Conservation (phyloP, 495 filamentous ascomycete genomes). For the Penicillium simplicissimum region DNA sequence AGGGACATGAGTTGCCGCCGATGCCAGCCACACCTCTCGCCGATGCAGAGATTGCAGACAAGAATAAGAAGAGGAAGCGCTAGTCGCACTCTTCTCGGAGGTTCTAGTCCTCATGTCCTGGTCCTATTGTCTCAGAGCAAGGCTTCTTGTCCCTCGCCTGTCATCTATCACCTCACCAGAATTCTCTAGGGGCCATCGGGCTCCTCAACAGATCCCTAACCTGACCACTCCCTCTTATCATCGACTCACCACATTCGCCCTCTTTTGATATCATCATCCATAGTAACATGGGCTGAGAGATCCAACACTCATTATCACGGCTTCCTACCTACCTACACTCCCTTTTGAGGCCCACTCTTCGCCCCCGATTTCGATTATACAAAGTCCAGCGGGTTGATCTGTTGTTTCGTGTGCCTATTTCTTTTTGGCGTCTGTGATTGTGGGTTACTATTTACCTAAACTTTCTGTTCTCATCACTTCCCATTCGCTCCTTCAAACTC, state of each 20-base stretch:
- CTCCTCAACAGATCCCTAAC: conserved; percentile 5
- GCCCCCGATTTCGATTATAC: conserved; percentile 26
- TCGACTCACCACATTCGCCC: conserved; percentile 7
- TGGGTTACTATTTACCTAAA: conserved; percentile 16
- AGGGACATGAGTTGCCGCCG: conserved; percentile 32
- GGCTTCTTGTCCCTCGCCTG: background rate
- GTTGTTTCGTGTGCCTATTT: conserved; percentile 12
- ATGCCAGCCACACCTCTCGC: conserved; percentile 36
- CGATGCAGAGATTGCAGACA: conserved; percentile 45
- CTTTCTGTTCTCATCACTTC: conserved; percentile 19
- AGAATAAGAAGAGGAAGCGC: conserved; percentile 74
- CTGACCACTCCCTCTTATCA: conserved; percentile 1
- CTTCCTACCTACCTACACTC: conserved; percentile 23
- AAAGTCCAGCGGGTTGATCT: conserved; percentile 35
- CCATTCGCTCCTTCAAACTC: conserved; percentile 28
- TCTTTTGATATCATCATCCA: conserved; percentile 18
- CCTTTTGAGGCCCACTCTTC: conserved; percentile 21
- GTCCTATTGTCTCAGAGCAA: background rate
- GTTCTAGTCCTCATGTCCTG: background rate
- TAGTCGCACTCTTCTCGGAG: conserved; percentile 31
- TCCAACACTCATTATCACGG: conserved; percentile 25
- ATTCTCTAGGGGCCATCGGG: background rate
- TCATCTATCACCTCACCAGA: background rate
- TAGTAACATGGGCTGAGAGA: conserved; percentile 1
- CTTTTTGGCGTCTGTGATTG: conserved; percentile 28